Evolutionary conservation across 441 rosid genomes (phyloP).

Genomic region (Syzygium syzygioides): DNA sequence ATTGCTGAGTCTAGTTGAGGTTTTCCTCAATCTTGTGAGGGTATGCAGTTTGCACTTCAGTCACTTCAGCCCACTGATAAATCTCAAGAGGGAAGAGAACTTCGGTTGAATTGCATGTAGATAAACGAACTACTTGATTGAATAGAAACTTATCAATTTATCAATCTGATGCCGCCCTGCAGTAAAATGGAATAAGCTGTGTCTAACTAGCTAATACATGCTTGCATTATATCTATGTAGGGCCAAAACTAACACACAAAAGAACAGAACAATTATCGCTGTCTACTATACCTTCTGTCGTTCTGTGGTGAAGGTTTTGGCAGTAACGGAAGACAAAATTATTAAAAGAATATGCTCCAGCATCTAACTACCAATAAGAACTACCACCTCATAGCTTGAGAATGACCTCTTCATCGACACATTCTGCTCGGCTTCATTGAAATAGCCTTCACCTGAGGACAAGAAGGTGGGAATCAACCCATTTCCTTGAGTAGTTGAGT

Average conservation of each 20-base stretch:
- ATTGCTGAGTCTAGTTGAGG: neutral
- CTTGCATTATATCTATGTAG: neutral
- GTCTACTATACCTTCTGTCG: neutral
- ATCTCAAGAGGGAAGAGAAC: neutral
- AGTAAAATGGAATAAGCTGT: neutral
- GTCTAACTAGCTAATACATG: neutral
- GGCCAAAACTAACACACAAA: neutral
- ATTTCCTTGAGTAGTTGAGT: neutral
- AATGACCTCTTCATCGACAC: neutral
- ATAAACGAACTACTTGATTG: neutral
- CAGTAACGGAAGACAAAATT: neutral
- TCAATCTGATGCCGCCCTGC: neutral
- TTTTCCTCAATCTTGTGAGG: neutral
- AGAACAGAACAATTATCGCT: neutral
- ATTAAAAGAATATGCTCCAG: neutral
- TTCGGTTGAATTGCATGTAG: neutral
- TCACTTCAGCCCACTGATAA: neutral
- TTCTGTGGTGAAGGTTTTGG: neutral
- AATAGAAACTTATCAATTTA: neutral
- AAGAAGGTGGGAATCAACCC: neutral
- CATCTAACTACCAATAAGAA: neutral
- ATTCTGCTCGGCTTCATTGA: neutral
- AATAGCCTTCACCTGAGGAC: neutral
- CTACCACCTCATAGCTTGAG: neutral
- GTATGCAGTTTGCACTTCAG: neutral